These are phyloP conservation scores for Nevesoporus exiguus DNA, from an alignment of 768 basidiomycete genomes.

Conservation along the genomic window DNA sequence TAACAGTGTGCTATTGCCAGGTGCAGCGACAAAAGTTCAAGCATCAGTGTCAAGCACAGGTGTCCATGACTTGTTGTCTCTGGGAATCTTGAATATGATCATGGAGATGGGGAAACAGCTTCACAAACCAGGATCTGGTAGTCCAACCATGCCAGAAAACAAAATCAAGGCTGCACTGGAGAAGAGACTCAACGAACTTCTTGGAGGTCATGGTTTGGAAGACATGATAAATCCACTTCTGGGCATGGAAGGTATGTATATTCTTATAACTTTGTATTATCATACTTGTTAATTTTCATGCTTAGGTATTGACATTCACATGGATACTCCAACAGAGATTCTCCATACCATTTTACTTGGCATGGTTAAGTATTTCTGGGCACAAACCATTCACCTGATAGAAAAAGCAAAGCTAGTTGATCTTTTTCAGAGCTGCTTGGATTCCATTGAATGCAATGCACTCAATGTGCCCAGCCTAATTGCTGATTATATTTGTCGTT, in stretches of 20 bases:
- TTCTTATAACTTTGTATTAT: no score
- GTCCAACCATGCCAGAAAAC: not conserved
- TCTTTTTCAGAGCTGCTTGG: constrained; percentile 23
- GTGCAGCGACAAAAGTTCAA: not conserved
- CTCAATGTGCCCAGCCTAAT: constrained; percentile 23
- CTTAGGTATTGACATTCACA: constrained; percentile 26
- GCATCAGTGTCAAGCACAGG: not conserved
- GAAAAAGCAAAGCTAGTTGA: constrained; percentile 19
- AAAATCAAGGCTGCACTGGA: not conserved
- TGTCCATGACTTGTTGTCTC: not conserved
- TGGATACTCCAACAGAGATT: constrained; percentile 32
- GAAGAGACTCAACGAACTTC: not conserved
- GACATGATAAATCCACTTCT: constrained; percentile 14
- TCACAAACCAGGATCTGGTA: not conserved
- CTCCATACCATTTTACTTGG: no score
- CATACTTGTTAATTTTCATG: no score
- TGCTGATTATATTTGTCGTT: constrained; percentile 33
- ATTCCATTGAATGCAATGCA: constrained; percentile 23
- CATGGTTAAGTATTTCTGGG: constrained; percentile 38
- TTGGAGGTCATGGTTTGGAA: not conserved
- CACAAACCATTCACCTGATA: constrained; percentile 17
- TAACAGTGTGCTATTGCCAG: not conserved
- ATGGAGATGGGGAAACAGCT: not conserved
- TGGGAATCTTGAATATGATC: not conserved
- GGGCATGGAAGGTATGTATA: not conserved